phyloP scores from a whole-genome alignment of 768 basidiomycete species.

The Filobasidium wieringae region DNA sequence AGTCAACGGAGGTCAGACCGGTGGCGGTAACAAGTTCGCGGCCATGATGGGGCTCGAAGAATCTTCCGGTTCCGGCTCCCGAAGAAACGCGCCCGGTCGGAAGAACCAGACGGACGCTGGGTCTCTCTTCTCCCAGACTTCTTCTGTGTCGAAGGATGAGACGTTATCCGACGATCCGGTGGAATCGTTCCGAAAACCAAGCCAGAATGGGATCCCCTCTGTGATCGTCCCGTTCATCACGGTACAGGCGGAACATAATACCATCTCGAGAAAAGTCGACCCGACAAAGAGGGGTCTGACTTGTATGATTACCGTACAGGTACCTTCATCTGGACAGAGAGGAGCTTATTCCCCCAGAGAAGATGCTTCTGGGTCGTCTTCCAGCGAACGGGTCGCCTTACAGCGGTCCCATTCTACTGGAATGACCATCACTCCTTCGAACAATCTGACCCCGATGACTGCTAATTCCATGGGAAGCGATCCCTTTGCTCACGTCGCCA shows the following conservation, averaged over 20 bases:
- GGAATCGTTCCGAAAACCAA: conserved; percentile 43
- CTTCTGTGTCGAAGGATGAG: conserved; percentile 44
- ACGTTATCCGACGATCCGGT: conserved; percentile 77
- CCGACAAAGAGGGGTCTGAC: conserved; percentile 68
- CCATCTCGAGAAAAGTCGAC: conserved; percentile 58
- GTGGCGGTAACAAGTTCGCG: conserved; percentile 10
- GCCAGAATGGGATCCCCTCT: conserved; percentile 39
- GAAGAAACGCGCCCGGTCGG: too few relatives aligned
- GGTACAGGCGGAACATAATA: conserved; percentile 81
- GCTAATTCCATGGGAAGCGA: conserved; percentile 9
- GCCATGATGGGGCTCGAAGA: conserved; percentile 10
- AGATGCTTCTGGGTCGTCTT: neutral
- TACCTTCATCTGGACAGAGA: conserved; percentile 46
- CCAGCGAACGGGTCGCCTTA: neutral
- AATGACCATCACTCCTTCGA: neutral
- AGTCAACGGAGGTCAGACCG: too few relatives aligned
- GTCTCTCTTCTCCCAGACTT: conserved; percentile 1
- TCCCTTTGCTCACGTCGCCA: conserved; percentile 70
- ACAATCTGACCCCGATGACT: neutral
- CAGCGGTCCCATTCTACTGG: neutral
- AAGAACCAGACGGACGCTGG: neutral
- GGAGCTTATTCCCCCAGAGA: conserved; percentile 18
- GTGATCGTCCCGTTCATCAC: conserved; percentile 87
- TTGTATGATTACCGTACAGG: conserved; percentile 84
- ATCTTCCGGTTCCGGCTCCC: neutral